A percentile compares a stretch with the other conserved stretches of the same genome.
phyloP scores from a whole-genome alignment of 116 monocot species.

The Phalaenopsis hybrid region DNA sequence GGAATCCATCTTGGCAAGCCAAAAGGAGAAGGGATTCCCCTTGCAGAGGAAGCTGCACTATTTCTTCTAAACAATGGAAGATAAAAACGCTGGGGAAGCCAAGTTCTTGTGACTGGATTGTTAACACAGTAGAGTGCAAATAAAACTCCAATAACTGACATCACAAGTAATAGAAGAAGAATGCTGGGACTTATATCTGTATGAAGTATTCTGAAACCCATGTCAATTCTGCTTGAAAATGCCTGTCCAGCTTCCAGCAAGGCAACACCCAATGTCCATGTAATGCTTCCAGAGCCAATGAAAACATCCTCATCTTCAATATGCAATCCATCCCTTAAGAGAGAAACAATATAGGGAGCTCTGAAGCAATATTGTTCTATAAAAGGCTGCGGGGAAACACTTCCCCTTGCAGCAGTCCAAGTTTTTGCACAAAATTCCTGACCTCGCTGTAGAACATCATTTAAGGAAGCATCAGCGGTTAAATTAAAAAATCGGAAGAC shows the following conservation, averaged over 20 bases:
- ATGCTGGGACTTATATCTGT: conserved; percentile 22
- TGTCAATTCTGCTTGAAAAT: conserved; percentile 44
- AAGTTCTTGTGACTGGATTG: conserved; percentile 47
- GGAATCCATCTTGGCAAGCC: conserved; percentile 11
- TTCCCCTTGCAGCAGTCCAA: conserved; percentile 78
- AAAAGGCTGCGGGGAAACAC: conserved; percentile 87
- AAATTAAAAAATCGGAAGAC: conserved; percentile 89
- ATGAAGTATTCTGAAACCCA: conserved; percentile 44
- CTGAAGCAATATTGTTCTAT: conserved; percentile 98
- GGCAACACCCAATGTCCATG: conserved; percentile 95
- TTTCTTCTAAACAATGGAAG: conserved; percentile 72
- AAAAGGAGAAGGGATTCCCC: conserved; percentile 5
- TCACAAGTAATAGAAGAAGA: conserved; percentile 41
- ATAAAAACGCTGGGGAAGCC: conserved; percentile 33
- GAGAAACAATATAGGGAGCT: conserved; percentile 80
- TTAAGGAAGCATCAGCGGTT: conserved; percentile 50
- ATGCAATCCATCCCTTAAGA: conserved; percentile 87
- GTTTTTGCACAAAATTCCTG: conserved; percentile 63
- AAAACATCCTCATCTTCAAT: conserved; percentile 63
- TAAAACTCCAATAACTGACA: conserved; percentile 43
- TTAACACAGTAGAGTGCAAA: conserved; percentile 44
- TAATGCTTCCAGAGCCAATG: conserved; percentile 89
- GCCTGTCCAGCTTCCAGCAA: conserved; percentile 68
- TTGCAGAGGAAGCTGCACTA: conserved; percentile 27
- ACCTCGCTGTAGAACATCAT: conserved; percentile 63